A percentile compares a stretch with the other conserved stretches of the same genome.
phyloP scores from a whole-genome alignment of 768 basidiomycete species.

The Mycena sanguinolenta region DNA sequence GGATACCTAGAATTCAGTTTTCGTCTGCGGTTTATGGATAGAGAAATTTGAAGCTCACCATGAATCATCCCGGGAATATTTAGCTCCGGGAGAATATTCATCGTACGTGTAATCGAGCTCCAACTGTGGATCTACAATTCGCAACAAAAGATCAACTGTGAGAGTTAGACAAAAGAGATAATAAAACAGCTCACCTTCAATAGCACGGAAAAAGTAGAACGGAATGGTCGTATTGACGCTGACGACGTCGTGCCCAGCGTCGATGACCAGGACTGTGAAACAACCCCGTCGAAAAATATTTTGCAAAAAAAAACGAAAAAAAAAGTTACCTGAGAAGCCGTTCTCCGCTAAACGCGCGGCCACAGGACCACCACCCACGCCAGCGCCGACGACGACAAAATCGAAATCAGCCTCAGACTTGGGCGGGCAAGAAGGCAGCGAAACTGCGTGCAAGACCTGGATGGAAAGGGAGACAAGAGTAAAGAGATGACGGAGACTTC shows the following conservation, averaged over 20 bases:
- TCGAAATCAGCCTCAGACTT: slow-evolving; percentile 34
- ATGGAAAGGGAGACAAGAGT: slow-evolving; percentile 2
- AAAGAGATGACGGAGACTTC: too few relatives aligned
- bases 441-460: neutral
- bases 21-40: slow-evolving; percentile 21
- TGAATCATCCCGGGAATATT: slow-evolving; percentile 43
- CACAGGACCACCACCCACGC: slow-evolving; percentile 45
- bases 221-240: slow-evolving; percentile 47
- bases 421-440: slow-evolving; percentile 1
- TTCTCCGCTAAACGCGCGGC: slow-evolving; percentile 42
- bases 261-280: slow-evolving; percentile 44
- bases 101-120: slow-evolving; percentile 46
- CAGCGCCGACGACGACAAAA: slow-evolving; percentile 45
- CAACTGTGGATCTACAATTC: slow-evolving; percentile 43
- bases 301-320: neutral
- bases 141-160: neutral
- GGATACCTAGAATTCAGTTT: slow-evolving; percentile 42
- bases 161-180: neutral
- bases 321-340: slow-evolving; percentile 45
- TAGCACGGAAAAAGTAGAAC: slow-evolving; percentile 42
- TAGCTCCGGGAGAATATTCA: slow-evolving; percentile 45
- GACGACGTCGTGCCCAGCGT: slow-evolving; percentile 43
- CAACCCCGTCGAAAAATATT: neutral
- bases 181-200: slow-evolving; percentile 38
- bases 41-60: slow-evolving; percentile 39